Conservation (phyloP, 1,139 yeast genomes). For the Hansenula sp. region DNA sequence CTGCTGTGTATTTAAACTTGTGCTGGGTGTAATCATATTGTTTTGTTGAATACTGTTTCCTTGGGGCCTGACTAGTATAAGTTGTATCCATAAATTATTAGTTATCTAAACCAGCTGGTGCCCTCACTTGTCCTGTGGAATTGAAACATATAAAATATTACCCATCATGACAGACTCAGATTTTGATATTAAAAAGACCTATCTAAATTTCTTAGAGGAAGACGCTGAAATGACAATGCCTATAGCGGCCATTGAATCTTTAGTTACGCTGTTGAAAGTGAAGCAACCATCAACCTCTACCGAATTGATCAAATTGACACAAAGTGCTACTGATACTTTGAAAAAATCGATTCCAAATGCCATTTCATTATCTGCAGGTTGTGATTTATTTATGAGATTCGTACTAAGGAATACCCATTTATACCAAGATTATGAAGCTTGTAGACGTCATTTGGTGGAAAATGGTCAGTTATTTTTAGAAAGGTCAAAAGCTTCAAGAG, state of each 20-base stretch:
- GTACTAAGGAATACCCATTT: constrained; percentile 85
- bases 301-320: constrained; percentile 79
- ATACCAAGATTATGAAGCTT: constrained; percentile 95
- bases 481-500: constrained; percentile 87
- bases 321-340: constrained; percentile 68
- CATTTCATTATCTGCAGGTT: constrained; percentile 92
- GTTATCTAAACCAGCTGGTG: too few species aligned
- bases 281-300: constrained; percentile 92
- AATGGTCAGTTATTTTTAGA: constrained; percentile 91
- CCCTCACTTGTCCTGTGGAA: too few species aligned
- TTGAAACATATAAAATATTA: not conserved
- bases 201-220: constrained; percentile 73
- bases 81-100: too few species aligned
- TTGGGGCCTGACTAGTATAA: too few species aligned
- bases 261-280: constrained; percentile 75
- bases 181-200: constrained; percentile 79
- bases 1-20: too few species aligned
- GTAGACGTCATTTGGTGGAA: constrained; percentile 81
- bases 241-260: constrained; percentile 93
- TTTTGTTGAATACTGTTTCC: too few species aligned
- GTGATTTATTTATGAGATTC: constrained; percentile 93
- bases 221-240: constrained; percentile 99
- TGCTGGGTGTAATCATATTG: too few species aligned
- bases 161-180: constrained; percentile 24
- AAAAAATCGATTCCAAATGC: constrained; percentile 84